Base-by-base conservation (phyloP, 2,329 filamentous ascomycete species). In the Aureobasidium sp. region DNA sequence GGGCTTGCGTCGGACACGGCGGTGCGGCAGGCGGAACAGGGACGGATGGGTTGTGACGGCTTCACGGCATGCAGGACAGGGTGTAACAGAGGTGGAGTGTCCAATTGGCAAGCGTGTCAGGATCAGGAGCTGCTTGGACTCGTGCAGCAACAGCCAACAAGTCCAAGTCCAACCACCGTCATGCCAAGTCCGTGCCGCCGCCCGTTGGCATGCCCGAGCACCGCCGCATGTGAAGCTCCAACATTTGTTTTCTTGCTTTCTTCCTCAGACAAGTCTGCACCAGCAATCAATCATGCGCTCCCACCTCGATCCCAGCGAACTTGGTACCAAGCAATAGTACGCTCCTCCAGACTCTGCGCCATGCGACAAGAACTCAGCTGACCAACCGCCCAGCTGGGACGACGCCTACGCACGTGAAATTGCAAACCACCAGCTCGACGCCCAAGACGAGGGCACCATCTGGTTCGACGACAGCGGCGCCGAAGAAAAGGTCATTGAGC, bases 401-500 rank as follows among this genome's bases (percentile, higher is more conserved):
- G 77, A 77, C 22, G 84, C 90, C 65, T 94, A 95, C 79, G 78
- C 80, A 0, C 81, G 79, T 67, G 88, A 94, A 74, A 79, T 91
- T 59, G 73, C 78, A 64, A 93, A 94, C 76, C 84, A 92, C 74
- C 77, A 83, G 60, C 74, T 83, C 65, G 85, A 95, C 76, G 85
- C 89, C 11, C 76, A 83, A 62, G 90, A 96, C 78, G 88, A 88
- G 64, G 93, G 93, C 67, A 96, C 91, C 34, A 86, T 94, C 69
- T 99, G 94, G 94, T 99, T 99, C 82, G 88, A 91, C 73, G 94
- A 97, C 77, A 89, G 91, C 36, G 86, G 88, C 70, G 94, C 94
- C 65, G 90, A 96, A 71, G 81, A 86, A 65, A 92, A 92, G 71
- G 85, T 96, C 64, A 76, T 96, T 27, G 74, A 78, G 11, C 91